Conservation (phyloP, 1,139 yeast genomes). For the Lodderomyces oxycetoniae region DNA sequence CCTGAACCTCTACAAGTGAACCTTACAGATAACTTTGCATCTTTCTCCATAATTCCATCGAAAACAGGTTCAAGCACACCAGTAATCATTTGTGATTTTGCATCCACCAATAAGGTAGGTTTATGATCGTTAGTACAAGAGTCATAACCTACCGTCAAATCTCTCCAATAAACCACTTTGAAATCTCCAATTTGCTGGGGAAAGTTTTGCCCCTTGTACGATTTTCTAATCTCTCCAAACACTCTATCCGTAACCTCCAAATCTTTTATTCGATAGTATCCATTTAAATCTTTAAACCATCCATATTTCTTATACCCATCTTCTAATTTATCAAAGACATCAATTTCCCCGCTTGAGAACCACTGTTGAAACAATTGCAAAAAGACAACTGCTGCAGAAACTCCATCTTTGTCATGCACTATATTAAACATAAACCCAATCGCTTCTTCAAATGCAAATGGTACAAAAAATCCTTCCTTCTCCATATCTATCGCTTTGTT, state of each 20-base stretch:
- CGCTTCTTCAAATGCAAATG: conserved; percentile 94
- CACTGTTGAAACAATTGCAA: conserved; percentile 61
- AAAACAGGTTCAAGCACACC: conserved; percentile 31
- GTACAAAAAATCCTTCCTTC: conserved; percentile 59
- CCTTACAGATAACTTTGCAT: conserved; percentile 41
- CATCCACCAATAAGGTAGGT: conserved; percentile 69
- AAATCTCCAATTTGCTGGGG: conserved; percentile 52
- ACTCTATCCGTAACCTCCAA: conserved; percentile 47
- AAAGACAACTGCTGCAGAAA: conserved; percentile 76
- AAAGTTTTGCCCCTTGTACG: conserved; percentile 22
- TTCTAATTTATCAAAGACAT: conserved; percentile 48
- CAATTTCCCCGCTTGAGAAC: conserved; percentile 30
- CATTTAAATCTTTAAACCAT: conserved; percentile 77
- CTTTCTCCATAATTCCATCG: conserved; percentile 13
- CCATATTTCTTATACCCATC: conserved; percentile 66
- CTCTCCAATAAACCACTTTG: conserved; percentile 66
- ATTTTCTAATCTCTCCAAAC: conserved; percentile 49
- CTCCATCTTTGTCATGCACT: conserved; percentile 93
- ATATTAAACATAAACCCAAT: conserved; percentile 87
- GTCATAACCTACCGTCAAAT: conserved; percentile 78
- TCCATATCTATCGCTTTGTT: conserved; percentile 77
- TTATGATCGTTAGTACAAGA: conserved; percentile 53
- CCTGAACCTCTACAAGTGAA: conserved; percentile 94
- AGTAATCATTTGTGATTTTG: conserved; percentile 83
- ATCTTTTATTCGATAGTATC: conserved; percentile 69